These are phyloP conservation scores for Pseudogymnoascus sp. DNA, from an alignment of 2,329 filamentous ascomycete genomes.

Conservation along the genomic window DNA sequence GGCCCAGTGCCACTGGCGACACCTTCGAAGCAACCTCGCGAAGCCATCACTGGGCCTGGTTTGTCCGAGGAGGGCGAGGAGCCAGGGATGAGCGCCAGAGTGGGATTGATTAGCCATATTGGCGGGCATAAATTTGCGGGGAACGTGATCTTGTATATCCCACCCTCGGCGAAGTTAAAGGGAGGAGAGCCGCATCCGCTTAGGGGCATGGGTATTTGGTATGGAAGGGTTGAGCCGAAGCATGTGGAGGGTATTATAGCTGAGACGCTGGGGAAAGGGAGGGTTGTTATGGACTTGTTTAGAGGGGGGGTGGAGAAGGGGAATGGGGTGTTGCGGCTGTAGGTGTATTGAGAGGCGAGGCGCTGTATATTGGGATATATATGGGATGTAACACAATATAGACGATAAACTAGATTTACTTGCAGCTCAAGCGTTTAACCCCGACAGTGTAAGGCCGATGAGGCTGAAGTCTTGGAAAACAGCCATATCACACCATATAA, in stretches of 20 bases:
- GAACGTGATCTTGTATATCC: constrained; percentile 74
- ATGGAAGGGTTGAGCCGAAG: constrained; percentile 65
- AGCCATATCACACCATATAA: background rate
- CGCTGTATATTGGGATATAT: background rate
- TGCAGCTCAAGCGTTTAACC: background rate
- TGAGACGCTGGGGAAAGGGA: constrained; percentile 60
- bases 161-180: constrained; percentile 39
- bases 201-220: constrained; percentile 70
- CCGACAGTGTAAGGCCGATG: background rate
- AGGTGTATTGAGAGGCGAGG: background rate
- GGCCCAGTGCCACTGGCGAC: constrained; percentile 31
- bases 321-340: background rate
- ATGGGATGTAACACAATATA: background rate
- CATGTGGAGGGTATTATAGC: constrained; percentile 68
- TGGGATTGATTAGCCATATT: constrained; percentile 69
- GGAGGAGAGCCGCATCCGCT: constrained; percentile 45
- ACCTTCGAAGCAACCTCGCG: constrained; percentile 9
- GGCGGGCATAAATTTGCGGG: constrained; percentile 81
- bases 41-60: background rate
- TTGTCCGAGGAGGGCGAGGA: constrained; percentile 28
- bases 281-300: constrained; percentile 61
- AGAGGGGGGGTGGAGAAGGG: constrained; percentile 44
- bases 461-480: background rate
- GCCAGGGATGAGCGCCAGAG: constrained; percentile 39
- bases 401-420: background rate